A percentile compares a stretch with the other conserved stretches of the same genome.
Conservation (phyloP, 1,284 basidiomycete genomes). For the Ceratobasidium sp. region DNA sequence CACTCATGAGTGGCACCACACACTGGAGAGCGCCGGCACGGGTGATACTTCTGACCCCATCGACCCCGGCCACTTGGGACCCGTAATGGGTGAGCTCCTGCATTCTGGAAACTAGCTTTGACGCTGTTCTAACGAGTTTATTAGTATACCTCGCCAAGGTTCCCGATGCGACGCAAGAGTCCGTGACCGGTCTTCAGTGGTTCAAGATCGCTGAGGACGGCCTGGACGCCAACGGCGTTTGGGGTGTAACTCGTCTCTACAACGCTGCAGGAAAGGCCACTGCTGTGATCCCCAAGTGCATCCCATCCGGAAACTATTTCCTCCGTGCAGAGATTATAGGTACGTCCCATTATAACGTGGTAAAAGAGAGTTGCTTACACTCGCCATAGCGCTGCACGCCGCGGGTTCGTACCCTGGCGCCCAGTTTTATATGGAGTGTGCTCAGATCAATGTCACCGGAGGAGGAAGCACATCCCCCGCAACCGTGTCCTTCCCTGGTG, state of each 20-base stretch:
- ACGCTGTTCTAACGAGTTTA: neutral
- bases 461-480: constrained; percentile 53
- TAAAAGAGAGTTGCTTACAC: no score
- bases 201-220: constrained; percentile 69
- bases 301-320: constrained; percentile 43
- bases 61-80: constrained; percentile 31
- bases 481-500: constrained; percentile 73
- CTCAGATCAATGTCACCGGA: constrained; percentile 48
- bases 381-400: constrained; percentile 19
- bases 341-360: neutral
- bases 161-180: constrained; percentile 62
- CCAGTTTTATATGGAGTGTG: constrained; percentile 45
- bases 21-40: constrained; percentile 35
- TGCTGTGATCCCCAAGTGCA: constrained; percentile 43
- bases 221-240: constrained; percentile 50
- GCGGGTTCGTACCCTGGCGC: constrained; percentile 35
- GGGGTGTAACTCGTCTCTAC: constrained; percentile 30
- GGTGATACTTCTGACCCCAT: constrained; percentile 47
- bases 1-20: constrained; percentile 47
- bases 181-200: constrained; percentile 62
- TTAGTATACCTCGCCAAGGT: constrained; percentile 66
- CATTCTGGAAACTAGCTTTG: neutral
- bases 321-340: constrained; percentile 44
- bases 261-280: constrained; percentile 36
- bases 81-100: constrained; percentile 33